Evolutionary conservation across 805 yeast species (phyloP).

Genomic region (Candida pseudoglaebosa): DNA sequence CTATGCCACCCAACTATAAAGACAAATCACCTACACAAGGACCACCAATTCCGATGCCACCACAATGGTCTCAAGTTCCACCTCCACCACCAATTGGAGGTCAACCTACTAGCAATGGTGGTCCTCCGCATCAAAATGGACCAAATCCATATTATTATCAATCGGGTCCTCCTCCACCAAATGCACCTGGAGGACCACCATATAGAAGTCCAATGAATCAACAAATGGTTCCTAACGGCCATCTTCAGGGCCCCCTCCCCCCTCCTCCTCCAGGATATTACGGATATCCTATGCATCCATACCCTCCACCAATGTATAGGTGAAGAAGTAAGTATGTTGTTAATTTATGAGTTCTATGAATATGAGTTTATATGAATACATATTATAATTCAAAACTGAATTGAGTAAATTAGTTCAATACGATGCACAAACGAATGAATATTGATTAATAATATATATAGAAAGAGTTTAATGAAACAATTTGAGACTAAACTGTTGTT

Average conservation of each 20-base stretch:
- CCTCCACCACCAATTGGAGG: slow-evolving; percentile 7
- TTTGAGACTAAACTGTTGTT: no score
- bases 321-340: neutral
- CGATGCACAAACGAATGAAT: no score
- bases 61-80: slow-evolving; percentile 4
- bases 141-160: slow-evolving; percentile 3
- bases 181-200: slow-evolving; percentile 8
- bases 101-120: slow-evolving; percentile 3
- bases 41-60: slow-evolving; percentile 2
- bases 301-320: slow-evolving; percentile 5
- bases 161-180: slow-evolving; percentile 7
- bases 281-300: slow-evolving; percentile 4
- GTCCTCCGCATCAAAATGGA: slow-evolving; percentile 11
- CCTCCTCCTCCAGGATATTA: slow-evolving; percentile 25
- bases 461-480: no score
- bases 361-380: slow-evolving; percentile 1
- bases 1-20: slow-evolving; percentile 1
- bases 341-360: no score
- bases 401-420: no score
- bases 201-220: slow-evolving; percentile 3
- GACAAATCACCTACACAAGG: slow-evolving; percentile 3
- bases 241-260: slow-evolving; percentile 6
- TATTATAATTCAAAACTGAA: no score
- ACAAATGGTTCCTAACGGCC: slow-evolving; percentile 4
- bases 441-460: no score